Percentiles rank a stretch among this genome's conserved stretches.
Conservation (phyloP, 2,329 filamentous ascomycete genomes). For the Aspergillus sp. region DNA sequence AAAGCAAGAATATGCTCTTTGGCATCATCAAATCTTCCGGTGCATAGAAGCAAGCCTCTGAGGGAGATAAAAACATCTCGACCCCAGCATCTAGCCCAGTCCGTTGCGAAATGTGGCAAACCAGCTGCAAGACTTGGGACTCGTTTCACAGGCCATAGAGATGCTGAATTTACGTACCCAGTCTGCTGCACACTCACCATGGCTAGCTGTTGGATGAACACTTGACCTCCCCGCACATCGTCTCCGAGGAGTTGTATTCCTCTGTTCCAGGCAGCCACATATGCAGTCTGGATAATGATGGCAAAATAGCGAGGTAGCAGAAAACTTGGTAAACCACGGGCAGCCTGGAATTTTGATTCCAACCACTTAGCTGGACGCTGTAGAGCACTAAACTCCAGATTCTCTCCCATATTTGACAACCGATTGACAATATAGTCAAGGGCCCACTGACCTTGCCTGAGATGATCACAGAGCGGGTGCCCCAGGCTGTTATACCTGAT, state of each 20-base stretch:
- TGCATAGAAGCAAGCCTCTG: slow-evolving; percentile 86
- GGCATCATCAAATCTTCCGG: slow-evolving; percentile 82
- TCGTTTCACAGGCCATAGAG: slow-evolving; percentile 79
- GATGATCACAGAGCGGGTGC: slow-evolving; percentile 88
- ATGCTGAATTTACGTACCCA: slow-evolving; percentile 84
- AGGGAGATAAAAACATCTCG: slow-evolving; percentile 96
- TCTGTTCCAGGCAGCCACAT: slow-evolving; percentile 77
- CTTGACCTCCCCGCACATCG: slow-evolving; percentile 76
- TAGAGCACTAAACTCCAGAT: slow-evolving; percentile 62
- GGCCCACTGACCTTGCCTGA: slow-evolving; percentile 88
- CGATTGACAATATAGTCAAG: slow-evolving; percentile 82
- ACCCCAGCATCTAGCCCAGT: slow-evolving; percentile 97
- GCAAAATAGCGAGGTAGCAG: slow-evolving; percentile 91
- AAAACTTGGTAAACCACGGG: slow-evolving; percentile 82
- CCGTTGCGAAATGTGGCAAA: slow-evolving; percentile 86
- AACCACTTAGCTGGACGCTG: slow-evolving; percentile 73
- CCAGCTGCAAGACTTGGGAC: slow-evolving; percentile 90
- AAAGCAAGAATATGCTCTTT: slow-evolving; percentile 94
- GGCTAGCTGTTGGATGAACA: slow-evolving; percentile 82
- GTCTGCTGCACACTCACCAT: slow-evolving; percentile 92
- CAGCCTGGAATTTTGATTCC: slow-evolving; percentile 78
- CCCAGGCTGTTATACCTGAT: slow-evolving; percentile 87
- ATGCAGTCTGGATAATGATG: slow-evolving; percentile 81
- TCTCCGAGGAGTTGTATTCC: slow-evolving; percentile 75
- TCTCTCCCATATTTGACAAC: slow-evolving; percentile 69